Percentiles rank a stretch among this genome's conserved stretches.
Conservation (phyloP, 139 green algal genomes). For the Diplosphaera chodatii region DNA sequence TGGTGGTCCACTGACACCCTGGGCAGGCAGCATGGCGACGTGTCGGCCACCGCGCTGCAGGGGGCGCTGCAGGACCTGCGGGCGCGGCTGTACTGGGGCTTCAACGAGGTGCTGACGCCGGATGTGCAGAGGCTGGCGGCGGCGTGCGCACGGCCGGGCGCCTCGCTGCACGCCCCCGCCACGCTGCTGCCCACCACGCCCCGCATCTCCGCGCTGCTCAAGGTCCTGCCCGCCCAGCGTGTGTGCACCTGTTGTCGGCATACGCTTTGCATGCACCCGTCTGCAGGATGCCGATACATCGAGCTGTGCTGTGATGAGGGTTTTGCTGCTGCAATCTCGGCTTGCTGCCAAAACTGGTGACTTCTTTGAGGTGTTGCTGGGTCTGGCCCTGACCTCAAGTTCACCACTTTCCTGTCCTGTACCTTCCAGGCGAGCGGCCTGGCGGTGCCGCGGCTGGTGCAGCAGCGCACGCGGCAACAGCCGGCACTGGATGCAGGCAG, state of each 20-base stretch:
- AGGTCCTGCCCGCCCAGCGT: too few relatives aligned
- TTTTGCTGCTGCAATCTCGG: too few relatives aligned
- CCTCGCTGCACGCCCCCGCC: neutral
- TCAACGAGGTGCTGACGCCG: conserved; percentile 14
- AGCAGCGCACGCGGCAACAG: neutral
- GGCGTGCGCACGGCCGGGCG: neutral
- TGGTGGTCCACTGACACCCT: too few relatives aligned
- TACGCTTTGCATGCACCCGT: too few relatives aligned
- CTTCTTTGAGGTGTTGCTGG: too few relatives aligned
- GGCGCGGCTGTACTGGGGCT: conserved; percentile 2
- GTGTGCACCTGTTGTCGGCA: neutral
- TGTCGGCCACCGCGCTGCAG: neutral
- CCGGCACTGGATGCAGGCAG: neutral
- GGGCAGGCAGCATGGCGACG: too few relatives aligned
- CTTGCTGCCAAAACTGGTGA: too few relatives aligned
- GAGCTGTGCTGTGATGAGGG: too few relatives aligned
- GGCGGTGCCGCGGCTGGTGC: neutral
- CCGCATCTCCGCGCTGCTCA: neutral
- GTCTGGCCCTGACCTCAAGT: neutral
- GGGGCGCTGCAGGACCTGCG: conserved; percentile 2
- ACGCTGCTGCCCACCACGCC: neutral
- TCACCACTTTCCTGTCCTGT: neutral
- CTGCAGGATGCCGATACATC: too few relatives aligned
- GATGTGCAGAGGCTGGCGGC: neutral
- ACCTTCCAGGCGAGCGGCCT: neutral